Percentiles rank a stretch among this genome's conserved stretches.
phyloP scores from a whole-genome alignment of 176 grass and related monocot genomes.

The Musa beccarii region DNA sequence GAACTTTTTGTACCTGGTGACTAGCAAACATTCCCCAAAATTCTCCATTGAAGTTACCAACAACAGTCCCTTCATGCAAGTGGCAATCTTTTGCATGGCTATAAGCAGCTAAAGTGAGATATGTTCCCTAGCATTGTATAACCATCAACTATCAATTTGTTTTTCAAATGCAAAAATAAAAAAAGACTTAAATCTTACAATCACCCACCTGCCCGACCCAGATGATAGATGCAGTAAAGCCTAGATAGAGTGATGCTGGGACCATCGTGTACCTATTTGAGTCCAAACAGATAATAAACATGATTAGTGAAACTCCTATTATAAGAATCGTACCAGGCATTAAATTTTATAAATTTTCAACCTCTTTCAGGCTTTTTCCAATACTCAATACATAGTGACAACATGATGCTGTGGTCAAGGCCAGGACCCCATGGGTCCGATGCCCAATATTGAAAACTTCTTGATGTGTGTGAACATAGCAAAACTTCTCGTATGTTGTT shows the following conservation, averaged over 20 bases:
- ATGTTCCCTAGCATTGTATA: slow-evolving; percentile 50
- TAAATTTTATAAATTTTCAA: too few relatives aligned
- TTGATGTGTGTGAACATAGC: too few relatives aligned
- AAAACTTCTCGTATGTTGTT: too few relatives aligned
- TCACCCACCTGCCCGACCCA: slow-evolving; percentile 79
- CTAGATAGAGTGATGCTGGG: slow-evolving; percentile 75
- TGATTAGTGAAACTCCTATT: not conserved
- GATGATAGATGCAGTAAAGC: slow-evolving; percentile 88
- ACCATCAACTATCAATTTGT: not conserved
- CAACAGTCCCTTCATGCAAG: slow-evolving; percentile 61
- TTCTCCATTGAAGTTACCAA: slow-evolving; percentile 89
- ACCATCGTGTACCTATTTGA: slow-evolving; percentile 83
- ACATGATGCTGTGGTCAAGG: too few relatives aligned
- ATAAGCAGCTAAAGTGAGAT: slow-evolving; percentile 77
- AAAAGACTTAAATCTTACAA: slow-evolving; percentile 14
- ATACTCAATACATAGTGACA: too few relatives aligned
- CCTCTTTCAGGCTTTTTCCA: too few relatives aligned
- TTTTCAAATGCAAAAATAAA: slow-evolving; percentile 5
- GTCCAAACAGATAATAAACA: not conserved
- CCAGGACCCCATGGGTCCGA: too few relatives aligned
- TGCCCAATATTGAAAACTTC: too few relatives aligned
- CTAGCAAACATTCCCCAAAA: slow-evolving; percentile 96
- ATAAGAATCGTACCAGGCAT: too few relatives aligned
- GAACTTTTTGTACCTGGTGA: slow-evolving; percentile 47
- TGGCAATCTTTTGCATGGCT: slow-evolving; percentile 71